Evolutionary conservation across 306 rosid genomes (phyloP).

Genomic region (Rosa chinensis): DNA sequence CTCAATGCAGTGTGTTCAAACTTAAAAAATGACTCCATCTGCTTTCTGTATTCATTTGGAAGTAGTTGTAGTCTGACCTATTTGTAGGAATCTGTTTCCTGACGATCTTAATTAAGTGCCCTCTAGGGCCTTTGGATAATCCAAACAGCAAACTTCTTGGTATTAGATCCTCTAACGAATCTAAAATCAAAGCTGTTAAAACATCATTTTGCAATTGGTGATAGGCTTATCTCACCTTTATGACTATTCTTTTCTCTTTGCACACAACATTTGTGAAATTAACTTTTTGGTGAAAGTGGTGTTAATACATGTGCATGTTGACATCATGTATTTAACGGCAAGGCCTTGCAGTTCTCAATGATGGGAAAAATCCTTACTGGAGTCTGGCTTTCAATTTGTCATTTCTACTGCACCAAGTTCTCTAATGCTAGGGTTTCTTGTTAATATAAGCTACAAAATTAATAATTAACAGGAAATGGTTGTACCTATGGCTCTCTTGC

Average conservation of each 20-base stretch:
- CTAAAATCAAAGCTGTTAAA: neutral
- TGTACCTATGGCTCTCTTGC: conserved; percentile 82
- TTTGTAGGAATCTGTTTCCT: neutral
- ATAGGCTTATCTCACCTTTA: neutral
- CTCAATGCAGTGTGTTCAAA: neutral
- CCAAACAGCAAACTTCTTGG: neutral
- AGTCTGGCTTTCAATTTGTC: neutral
- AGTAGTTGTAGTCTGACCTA: neutral
- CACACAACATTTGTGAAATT: neutral
- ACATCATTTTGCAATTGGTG: neutral
- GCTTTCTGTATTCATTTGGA: too few species aligned
- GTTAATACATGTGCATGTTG: neutral
- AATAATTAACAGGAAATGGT: conserved; percentile 4
- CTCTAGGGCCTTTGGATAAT: neutral
- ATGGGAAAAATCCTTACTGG: neutral
- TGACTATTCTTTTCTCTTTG: neutral
- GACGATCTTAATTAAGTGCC: neutral
- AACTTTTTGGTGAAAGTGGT: neutral
- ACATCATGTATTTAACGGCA: neutral
- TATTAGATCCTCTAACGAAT: neutral
- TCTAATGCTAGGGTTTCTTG: neutral
- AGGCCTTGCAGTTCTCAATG: neutral
- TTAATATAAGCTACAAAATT: neutral
- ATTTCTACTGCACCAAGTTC: neutral
- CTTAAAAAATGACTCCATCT: neutral